A percentile compares a stretch with the other conserved stretches of the same genome.
Conservation (phyloP, 129 eudicot species). For the Silybum marianum region DNA sequence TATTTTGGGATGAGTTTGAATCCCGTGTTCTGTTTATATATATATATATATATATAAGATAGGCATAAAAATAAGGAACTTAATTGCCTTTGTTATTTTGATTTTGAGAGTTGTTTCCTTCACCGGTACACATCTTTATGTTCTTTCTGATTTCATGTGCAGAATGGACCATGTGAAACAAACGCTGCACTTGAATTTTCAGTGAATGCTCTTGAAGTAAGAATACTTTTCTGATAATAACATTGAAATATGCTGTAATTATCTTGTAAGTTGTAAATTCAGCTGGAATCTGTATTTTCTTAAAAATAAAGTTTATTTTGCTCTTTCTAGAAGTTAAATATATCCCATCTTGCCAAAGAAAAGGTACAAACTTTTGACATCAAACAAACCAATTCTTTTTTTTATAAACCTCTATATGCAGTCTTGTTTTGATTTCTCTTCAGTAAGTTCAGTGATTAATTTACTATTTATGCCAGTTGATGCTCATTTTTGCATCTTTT, state of each 20-base stretch:
- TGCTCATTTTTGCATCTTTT: background rate
- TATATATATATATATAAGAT: background rate
- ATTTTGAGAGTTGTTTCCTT: background rate
- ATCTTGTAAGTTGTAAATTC: background rate
- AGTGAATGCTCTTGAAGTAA: constrained; percentile 79
- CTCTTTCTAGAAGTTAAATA: background rate
- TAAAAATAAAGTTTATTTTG: background rate
- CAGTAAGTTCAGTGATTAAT: background rate
- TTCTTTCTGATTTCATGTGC: constrained; percentile 30
- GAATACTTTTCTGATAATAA: constrained; percentile 20
- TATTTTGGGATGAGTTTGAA: background rate
- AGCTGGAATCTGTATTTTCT: background rate
- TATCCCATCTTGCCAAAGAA: background rate
- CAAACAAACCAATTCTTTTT: background rate
- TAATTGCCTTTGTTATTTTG: background rate
- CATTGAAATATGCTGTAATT: background rate
- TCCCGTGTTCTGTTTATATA: background rate
- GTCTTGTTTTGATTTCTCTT: background rate
- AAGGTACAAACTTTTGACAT: background rate
- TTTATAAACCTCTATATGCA: background rate
- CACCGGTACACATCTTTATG: background rate
- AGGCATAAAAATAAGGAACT: background rate
- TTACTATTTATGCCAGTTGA: background rate
- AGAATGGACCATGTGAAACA: constrained; percentile 90
- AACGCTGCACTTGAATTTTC: constrained; percentile 95